Evolutionary conservation across 2,329 filamentous ascomycete genomes (phyloP), one percentile per base, ranked within the genome.

Genomic region (Aspergillus persii): DNA sequence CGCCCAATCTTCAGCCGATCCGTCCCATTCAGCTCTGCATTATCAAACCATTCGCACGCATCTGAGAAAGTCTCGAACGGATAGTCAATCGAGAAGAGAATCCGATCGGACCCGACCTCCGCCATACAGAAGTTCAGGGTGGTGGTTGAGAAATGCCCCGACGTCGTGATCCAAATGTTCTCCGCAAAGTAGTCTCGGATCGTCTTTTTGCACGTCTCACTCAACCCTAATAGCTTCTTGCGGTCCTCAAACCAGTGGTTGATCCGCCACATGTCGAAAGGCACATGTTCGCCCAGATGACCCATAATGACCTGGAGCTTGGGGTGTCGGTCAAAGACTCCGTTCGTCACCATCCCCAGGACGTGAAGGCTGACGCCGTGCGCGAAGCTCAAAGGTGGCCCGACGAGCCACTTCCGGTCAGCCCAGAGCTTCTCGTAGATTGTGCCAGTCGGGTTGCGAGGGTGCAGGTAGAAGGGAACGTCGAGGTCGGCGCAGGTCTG

Each of bases 381-480:
- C 3, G 84, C 84, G 53, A 87, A 87, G 56, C 77, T 81, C 6
- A 86, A 77, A 0, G 85, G 84, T 1, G 85, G 84, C 0, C 86
- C 86, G 49, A 87, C 74, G 30, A 88, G 80, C 79, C 81, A 88
- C 67, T 82, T 82, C 26, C 85, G 79, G 64, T 86, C 78, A 1
- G 81, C 81, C 78, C 81, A 88, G 6, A 86, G 79, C 66, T 84
- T 84, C 4, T 87, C 83, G 64, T 83, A 77, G 56, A 86, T 79
- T 18, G 77, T 78, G 6, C 84, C 84, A 0, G 82, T 83, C 1
- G 86, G 84, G 63, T 82, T 81, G 51, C 82, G 77, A 0, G 86
- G 86, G 69, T 89, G 86, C 1, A 89, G 77, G 66, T 89, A 89
- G 52, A 89, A 79, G 0, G 86, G 86, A 0, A 88, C 85, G 58